A percentile compares a stretch with the other conserved stretches of the same genome.
Conservation (phyloP, 352 stramenopile species). For the Globisporangium perplexum region DNA sequence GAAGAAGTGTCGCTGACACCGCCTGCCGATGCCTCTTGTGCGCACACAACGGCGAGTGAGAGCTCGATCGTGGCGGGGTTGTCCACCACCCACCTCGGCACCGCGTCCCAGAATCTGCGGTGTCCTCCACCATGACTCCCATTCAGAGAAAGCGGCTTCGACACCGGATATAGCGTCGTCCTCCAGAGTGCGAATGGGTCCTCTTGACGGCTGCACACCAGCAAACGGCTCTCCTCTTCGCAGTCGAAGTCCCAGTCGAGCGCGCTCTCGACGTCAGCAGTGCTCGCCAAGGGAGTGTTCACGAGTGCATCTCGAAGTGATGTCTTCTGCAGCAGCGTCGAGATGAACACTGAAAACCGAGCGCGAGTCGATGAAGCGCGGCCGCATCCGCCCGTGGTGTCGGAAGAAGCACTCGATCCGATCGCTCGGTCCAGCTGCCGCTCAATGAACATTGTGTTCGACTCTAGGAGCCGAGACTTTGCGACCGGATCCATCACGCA, state of each 20-base stretch:
- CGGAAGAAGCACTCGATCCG: too few relatives aligned
- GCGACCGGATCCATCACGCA: neutral
- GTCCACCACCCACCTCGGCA: constrained; percentile 2
- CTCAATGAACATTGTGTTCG: neutral
- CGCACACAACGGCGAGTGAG: neutral
- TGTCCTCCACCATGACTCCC: neutral
- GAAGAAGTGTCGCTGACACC: too few relatives aligned
- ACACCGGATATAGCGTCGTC: neutral
- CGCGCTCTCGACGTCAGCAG: constrained; percentile 6
- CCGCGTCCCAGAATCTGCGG: constrained; percentile 7
- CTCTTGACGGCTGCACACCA: neutral
- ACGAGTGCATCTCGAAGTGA: constrained; percentile 2
- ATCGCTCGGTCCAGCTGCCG: neutral
- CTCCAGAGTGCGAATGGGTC: constrained; percentile 14
- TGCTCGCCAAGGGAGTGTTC: constrained; percentile 6
- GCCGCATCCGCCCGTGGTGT: neutral
- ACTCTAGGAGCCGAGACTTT: neutral
- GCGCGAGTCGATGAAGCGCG: neutral
- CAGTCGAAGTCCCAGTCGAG: constrained; percentile 5
- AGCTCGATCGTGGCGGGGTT: neutral
- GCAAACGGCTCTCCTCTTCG: neutral
- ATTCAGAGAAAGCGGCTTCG: neutral
- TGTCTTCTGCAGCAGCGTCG: constrained; percentile 3
- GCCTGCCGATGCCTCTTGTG: neutral
- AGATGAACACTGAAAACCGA: constrained; percentile 1